Conservation (phyloP, 495 filamentous ascomycete genomes). For the Penicillium angulare region DNA sequence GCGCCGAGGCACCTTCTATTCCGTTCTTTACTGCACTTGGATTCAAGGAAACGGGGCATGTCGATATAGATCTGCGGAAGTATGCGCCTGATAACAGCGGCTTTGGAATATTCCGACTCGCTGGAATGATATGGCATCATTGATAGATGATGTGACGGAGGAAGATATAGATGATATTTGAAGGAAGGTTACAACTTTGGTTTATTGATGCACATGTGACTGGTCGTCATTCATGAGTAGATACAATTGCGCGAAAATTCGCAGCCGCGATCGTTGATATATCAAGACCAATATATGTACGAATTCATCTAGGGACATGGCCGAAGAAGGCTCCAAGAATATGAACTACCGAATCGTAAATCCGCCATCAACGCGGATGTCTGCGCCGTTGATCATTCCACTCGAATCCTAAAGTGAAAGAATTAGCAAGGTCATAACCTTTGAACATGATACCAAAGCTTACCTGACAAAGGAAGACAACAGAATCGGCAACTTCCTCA, state of each 20-base stretch:
- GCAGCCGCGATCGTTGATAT: no score
- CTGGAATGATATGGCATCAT: conserved; percentile 18
- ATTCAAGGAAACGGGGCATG: conserved; percentile 16
- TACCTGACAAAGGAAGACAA: conserved; percentile 39
- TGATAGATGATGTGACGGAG: no score
- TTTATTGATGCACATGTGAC: no score
- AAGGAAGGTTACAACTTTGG: no score
- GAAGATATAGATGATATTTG: no score
- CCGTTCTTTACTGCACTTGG: conserved; percentile 14
- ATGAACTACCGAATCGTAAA: conserved; percentile 37
- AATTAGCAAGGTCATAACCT: no score
- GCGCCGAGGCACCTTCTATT: conserved; percentile 18
- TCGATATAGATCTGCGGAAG: conserved; percentile 19
- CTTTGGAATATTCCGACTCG: conserved; percentile 19
- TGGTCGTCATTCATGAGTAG: no score
- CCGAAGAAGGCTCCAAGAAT: no score
- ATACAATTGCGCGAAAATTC: no score
- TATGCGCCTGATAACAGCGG: conserved; percentile 20
- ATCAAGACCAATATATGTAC: no score
- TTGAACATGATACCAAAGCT: no score
- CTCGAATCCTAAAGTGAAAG: conserved; percentile 44
- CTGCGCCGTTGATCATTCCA: conserved; percentile 45
- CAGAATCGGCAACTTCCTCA: conserved; percentile 41
- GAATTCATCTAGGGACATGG: no score
- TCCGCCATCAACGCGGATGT: conserved; percentile 42